Conservation (phyloP, 768 basidiomycete genomes). For the Trametes villosa region DNA sequence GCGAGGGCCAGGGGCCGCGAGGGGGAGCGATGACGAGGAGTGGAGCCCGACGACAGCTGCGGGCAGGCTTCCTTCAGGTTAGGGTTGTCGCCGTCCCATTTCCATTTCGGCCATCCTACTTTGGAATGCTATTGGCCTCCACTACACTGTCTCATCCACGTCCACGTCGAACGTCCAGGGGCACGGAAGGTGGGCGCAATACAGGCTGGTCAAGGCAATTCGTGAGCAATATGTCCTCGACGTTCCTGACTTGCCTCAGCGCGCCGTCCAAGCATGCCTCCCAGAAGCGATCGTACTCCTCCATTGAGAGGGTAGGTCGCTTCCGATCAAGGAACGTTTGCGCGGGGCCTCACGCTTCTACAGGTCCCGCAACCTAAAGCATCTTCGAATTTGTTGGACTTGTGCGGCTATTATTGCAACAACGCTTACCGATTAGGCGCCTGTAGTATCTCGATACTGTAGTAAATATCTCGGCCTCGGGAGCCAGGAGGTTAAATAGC, state of each 20-base stretch:
- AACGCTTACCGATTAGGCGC: background rate
- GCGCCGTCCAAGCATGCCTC: background rate
- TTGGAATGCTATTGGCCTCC: background rate
- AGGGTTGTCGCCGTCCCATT: conserved; percentile 13
- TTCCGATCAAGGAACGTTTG: background rate
- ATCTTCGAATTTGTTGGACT: background rate
- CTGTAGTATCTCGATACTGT: too few species aligned
- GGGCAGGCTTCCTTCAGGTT: conserved; percentile 9
- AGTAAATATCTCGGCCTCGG: too few species aligned
- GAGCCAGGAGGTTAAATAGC: conserved; percentile 7
- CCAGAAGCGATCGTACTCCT: background rate
- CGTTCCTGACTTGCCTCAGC: background rate
- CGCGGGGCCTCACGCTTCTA: background rate
- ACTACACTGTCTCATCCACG: conserved; percentile 6
- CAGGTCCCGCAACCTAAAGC: conserved; percentile 4
- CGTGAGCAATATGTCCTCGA: background rate
- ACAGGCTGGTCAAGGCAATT: background rate
- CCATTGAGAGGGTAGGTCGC: background rate
- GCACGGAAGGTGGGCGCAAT: background rate
- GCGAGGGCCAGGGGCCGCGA: background rate
- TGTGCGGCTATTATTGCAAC: conserved; percentile 3
- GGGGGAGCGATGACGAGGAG: background rate
- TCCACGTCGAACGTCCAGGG: background rate
- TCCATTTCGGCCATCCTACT: background rate
- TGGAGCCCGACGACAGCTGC: conserved; percentile 12